These are phyloP conservation scores for Suillus lakei DNA, from an alignment of 768 basidiomycete genomes.

Conservation along the genomic window DNA sequence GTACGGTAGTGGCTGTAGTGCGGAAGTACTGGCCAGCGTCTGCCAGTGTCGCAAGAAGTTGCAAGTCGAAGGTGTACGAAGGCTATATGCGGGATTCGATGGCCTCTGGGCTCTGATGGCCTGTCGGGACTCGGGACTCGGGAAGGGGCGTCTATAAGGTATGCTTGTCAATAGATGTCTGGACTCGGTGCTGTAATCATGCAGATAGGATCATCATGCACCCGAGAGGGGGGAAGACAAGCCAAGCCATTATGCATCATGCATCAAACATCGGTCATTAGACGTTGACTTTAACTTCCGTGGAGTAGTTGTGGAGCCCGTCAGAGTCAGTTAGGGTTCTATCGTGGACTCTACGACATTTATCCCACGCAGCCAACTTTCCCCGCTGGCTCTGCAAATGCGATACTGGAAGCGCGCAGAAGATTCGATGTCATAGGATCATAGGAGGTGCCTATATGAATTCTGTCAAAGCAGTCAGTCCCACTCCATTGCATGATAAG, in stretches of 20 bases:
- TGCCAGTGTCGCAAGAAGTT: too few species aligned
- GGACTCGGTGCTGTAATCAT: not conserved
- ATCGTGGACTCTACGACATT: not conserved
- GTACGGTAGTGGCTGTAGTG: not conserved
- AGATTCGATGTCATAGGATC: not conserved
- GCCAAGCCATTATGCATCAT: too few species aligned
- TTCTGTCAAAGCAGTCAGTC: not conserved
- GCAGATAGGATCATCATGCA: not conserved
- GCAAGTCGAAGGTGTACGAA: too few species aligned
- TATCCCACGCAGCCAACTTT: not conserved
- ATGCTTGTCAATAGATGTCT: not conserved
- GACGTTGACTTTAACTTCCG: not conserved
- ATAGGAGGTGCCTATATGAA: not conserved
- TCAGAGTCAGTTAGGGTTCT: not conserved
- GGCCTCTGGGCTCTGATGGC: not conserved
- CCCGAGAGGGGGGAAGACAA: not conserved
- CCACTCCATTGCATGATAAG: not conserved
- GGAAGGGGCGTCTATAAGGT: not conserved
- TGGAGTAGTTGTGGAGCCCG: not conserved
- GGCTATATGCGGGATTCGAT: not conserved
- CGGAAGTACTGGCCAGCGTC: not conserved
- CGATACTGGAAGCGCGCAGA: not conserved
- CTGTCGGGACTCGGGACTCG: too few species aligned
- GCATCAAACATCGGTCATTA: not conserved
- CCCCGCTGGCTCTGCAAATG: not conserved